These are phyloP conservation scores for Ananas comosus DNA, from an alignment of 176 grass and related monocot species.

Conservation along the genomic window DNA sequence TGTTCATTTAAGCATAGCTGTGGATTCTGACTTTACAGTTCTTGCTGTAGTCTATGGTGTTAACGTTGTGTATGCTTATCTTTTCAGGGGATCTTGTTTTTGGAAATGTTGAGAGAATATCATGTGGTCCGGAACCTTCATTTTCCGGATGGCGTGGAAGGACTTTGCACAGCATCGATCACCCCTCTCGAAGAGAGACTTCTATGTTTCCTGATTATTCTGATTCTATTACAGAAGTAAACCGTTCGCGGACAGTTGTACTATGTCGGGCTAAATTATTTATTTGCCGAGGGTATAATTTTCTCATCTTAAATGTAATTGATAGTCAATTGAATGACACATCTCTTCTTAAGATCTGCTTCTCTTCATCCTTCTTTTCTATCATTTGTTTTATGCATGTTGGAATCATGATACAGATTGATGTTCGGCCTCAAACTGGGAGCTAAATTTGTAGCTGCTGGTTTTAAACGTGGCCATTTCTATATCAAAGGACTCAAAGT, in stretches of 20 bases:
- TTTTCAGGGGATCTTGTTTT: slow-evolving; percentile 35
- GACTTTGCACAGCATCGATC: slow-evolving; percentile 11
- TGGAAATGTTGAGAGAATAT: slow-evolving; percentile 29
- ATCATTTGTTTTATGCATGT: slow-evolving; percentile 10
- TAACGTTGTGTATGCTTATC: slow-evolving; percentile 2
- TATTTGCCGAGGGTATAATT: slow-evolving; percentile 32
- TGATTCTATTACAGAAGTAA: slow-evolving; percentile 13
- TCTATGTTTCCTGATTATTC: slow-evolving; percentile 8
- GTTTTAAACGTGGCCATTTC: slow-evolving; percentile 5
- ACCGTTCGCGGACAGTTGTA: slow-evolving; percentile 12
- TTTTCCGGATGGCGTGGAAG: slow-evolving; percentile 20
- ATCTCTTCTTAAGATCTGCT: background rate
- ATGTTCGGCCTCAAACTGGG: slow-evolving; percentile 28
- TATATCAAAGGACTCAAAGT: slow-evolving; percentile 5
- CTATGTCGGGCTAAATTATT: slow-evolving; percentile 7
- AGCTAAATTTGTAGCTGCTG: slow-evolving; percentile 26
- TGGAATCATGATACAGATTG: slow-evolving; percentile 24
- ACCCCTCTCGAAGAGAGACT: slow-evolving; percentile 7
- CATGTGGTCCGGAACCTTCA: slow-evolving; percentile 16
- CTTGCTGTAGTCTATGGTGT: background rate
- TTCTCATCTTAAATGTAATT: slow-evolving; percentile 6
- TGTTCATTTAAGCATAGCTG: background rate
- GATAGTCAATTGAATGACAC: background rate
- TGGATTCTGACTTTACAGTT: background rate
- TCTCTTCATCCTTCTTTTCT: slow-evolving; percentile 1